Base-by-base conservation (phyloP, 2,329 filamentous ascomycete genomes). In the Monilinia laxa region DNA sequence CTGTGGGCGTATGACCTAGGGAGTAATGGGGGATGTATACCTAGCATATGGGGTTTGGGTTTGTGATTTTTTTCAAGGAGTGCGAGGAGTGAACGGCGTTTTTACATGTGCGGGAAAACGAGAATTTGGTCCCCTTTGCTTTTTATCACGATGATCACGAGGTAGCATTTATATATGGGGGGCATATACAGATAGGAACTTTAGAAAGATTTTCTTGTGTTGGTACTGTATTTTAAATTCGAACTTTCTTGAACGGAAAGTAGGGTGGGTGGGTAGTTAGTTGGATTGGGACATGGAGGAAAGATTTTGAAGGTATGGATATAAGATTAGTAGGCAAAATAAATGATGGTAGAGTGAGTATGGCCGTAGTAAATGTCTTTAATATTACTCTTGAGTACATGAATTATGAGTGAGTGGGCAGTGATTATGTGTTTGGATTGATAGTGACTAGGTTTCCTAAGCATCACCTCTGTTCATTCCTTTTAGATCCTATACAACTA, bases 81-180 rank as follows among this genome's bases (percentile, higher is more conserved):
- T 11, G 16, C n/a, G 25, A 9, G 56, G 56, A 25, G 56, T 59
- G 40, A 47, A 31, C 31, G 58, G 42, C 23, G 47, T 60, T 49
- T 31, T 60, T 49, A 25, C 40, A 25, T 62, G 58, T 51, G 58
- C 38, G 58, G 58, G 58, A 51, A 62, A 62, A 62, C 40, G 58
- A 62, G 58, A 62, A 62, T 62, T 62, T 62, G 58, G 45, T 51
- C 31, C 31, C 47, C 38, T 64, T 64, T 64, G 52, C 25, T 55
- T 62, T 57, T 64, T 64, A 64, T 64, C 53, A 64, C 53, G 62
- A 64, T 64, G 62, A 57, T 64, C 31, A 64, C 56, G 62, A 64
- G 35, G 52, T n/a, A 64, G 62, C 38, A 57, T 64, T 64, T 62
- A 62, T 51, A 62, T 62, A n/a, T n/a, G n/a, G 45, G 58, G 31